phyloP scores from a whole-genome alignment of 306 rosid species.

The Neltuma alba region DNA sequence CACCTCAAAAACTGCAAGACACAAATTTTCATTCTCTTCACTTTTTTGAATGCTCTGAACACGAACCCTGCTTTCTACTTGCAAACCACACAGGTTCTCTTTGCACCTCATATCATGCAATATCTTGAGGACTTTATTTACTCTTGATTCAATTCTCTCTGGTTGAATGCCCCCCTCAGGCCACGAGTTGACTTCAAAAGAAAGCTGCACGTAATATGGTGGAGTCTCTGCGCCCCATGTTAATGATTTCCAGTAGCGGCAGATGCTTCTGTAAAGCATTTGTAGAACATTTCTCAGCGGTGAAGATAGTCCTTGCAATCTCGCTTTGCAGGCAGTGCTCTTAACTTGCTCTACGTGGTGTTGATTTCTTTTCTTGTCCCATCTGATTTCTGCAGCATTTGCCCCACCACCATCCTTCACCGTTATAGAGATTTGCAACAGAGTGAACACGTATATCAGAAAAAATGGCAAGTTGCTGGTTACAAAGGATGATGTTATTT shows the following conservation, averaged over 20 bases:
- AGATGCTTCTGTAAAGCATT: slow-evolving; percentile 49
- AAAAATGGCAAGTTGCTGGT: slow-evolving; percentile 80
- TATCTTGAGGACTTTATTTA: slow-evolving; percentile 74
- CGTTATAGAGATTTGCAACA: slow-evolving; percentile 86
- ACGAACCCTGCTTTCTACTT: slow-evolving; percentile 69
- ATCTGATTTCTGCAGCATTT: slow-evolving; percentile 58
- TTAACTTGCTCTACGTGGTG: slow-evolving; percentile 43
- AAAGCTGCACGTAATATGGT: slow-evolving; percentile 91
- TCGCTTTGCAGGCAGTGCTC: too few relatives aligned
- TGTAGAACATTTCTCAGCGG: slow-evolving; percentile 46
- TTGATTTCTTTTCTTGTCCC: slow-evolving; percentile 47
- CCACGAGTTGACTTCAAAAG: slow-evolving; percentile 85
- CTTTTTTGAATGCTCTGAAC: slow-evolving; percentile 97
- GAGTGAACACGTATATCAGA: slow-evolving; percentile 86
- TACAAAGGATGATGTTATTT: slow-evolving; percentile 77
- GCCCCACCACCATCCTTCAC: slow-evolving; percentile 88
- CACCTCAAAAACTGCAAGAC: slow-evolving; percentile 77
- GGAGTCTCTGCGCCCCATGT: slow-evolving; percentile 90
- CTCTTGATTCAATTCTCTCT: slow-evolving; percentile 85
- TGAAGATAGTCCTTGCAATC: too few relatives aligned
- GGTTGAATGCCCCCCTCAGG: slow-evolving; percentile 99
- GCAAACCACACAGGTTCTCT: slow-evolving; percentile 55
- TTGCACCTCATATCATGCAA: slow-evolving; percentile 72
- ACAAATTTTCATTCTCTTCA: slow-evolving; percentile 55
- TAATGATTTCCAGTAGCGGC: slow-evolving; percentile 80